Percentiles rank a stretch among this genome's conserved stretches.
These are phyloP conservation scores for Phytophthora boehmeriae DNA, from an alignment of 352 stramenopile genomes.

Conservation along the genomic window DNA sequence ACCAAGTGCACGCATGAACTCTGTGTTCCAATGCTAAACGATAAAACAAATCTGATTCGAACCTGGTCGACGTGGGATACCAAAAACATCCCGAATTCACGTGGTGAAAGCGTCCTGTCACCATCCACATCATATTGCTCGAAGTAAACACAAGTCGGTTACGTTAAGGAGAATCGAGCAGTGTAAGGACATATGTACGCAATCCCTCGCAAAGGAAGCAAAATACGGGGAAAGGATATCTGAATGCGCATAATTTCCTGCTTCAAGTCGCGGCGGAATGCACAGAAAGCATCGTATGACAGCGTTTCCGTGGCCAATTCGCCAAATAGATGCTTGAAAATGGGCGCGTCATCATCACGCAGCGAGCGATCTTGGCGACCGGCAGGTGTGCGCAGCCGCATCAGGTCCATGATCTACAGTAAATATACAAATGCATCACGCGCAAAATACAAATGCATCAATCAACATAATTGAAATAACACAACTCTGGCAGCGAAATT, in stretches of 20 bases:
- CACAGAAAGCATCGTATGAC: conserved; percentile 83
- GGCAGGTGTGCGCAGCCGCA: conserved; percentile 79
- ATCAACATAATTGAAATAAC: too few species aligned
- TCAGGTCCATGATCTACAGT: conserved; percentile 90
- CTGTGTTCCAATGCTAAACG: too few species aligned
- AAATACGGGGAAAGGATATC: conserved; percentile 71
- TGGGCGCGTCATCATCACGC: conserved; percentile 73
- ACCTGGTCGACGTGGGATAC: conserved; percentile 87
- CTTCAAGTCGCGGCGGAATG: conserved; percentile 76
- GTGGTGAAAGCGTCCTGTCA: conserved; percentile 78
- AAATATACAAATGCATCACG: conserved; percentile 2
- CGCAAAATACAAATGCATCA: neutral
- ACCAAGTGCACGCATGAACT: neutral
- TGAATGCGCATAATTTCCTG: conserved; percentile 89
- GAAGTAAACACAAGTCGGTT: conserved; percentile 70
- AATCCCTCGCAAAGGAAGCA: conserved; percentile 1
- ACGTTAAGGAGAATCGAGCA: conserved; percentile 46
- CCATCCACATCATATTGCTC: conserved; percentile 89
- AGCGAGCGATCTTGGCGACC: conserved; percentile 82
- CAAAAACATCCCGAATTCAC: conserved; percentile 89
- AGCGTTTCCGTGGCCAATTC: conserved; percentile 79
- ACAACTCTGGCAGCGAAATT: too few species aligned
- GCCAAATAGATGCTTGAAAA: conserved; percentile 89
- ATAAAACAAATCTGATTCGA: neutral
- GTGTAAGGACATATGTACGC: neutral